Conservation (phyloP, 768 basidiomycete species). For the Mycena rosella region DNA sequence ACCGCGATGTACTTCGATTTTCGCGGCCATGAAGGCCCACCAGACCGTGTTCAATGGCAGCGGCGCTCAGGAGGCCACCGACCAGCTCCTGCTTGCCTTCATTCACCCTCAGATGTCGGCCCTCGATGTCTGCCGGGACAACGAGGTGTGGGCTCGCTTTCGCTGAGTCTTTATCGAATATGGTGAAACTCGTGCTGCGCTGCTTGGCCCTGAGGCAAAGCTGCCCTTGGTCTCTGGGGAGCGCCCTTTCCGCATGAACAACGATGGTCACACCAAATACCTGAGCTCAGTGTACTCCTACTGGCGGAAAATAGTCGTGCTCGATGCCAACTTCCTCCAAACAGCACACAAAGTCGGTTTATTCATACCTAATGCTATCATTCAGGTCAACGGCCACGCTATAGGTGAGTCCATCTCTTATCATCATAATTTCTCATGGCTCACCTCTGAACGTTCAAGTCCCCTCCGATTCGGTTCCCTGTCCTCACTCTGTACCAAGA, state of each 20-base stretch:
- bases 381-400: not conserved
- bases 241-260: not conserved
- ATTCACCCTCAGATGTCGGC: constrained; percentile 36
- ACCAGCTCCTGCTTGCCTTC: constrained; percentile 36
- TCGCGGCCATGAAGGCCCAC: not conserved
- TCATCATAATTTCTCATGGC: too few species aligned
- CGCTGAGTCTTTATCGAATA: not conserved
- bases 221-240: not conserved
- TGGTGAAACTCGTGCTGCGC: not conserved
- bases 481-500: too few species aligned
- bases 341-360: not conserved
- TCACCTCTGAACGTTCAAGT: not conserved
- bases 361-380: not conserved
- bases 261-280: not conserved
- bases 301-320: not conserved
- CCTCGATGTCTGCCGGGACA: constrained; percentile 4
- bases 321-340: not conserved
- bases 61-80: constrained; percentile 38
- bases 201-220: not conserved
- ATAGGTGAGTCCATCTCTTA: not conserved
- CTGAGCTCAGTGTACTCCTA: not conserved
- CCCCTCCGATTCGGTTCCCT: not conserved
- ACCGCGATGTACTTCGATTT: not conserved
- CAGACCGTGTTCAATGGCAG: constrained; percentile 41
- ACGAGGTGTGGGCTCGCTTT: not conserved